phyloP scores from a whole-genome alignment of 176 grass and related monocot genomes.

The Carex parvula region DNA sequence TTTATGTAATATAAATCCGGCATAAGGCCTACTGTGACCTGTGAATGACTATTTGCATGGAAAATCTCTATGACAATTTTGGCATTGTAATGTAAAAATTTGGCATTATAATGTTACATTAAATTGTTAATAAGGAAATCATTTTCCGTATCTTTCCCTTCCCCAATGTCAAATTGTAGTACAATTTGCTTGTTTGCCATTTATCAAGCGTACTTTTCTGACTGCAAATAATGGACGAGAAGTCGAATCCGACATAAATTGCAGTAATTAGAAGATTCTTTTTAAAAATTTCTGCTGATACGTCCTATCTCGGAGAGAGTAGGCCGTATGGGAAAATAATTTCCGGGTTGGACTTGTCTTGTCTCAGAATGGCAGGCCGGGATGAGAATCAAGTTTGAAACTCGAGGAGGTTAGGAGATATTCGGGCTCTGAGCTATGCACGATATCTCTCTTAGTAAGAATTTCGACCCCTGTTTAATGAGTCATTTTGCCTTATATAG shows the following conservation, averaged over 20 bases:
- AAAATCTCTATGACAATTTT: constrained; percentile 11
- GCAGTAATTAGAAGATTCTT: neutral
- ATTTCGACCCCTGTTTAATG: too few species aligned
- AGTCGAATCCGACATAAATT: neutral
- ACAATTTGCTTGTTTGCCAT: neutral
- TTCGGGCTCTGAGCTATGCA: too few species aligned
- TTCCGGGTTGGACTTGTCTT: too few species aligned
- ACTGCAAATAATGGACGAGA: neutral
- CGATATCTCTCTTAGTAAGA: too few species aligned
- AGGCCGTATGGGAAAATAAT: too few species aligned
- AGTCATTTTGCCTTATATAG: too few species aligned
- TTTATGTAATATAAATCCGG: constrained; percentile 23
- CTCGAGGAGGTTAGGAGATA: too few species aligned
- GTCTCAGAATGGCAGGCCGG: too few species aligned
- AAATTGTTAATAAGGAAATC: neutral
- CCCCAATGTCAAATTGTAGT: neutral
- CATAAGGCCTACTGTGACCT: neutral
- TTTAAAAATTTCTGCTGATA: neutral
- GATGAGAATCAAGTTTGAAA: too few species aligned
- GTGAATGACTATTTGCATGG: neutral
- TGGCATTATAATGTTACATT: constrained; percentile 11
- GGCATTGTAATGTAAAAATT: constrained; percentile 14
- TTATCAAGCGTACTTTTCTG: neutral
- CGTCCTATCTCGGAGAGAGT: too few species aligned
- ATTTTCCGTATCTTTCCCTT: neutral